Base-by-base conservation (phyloP, 2,329 filamentous ascomycete genomes). In the Diaporthe batatas region DNA sequence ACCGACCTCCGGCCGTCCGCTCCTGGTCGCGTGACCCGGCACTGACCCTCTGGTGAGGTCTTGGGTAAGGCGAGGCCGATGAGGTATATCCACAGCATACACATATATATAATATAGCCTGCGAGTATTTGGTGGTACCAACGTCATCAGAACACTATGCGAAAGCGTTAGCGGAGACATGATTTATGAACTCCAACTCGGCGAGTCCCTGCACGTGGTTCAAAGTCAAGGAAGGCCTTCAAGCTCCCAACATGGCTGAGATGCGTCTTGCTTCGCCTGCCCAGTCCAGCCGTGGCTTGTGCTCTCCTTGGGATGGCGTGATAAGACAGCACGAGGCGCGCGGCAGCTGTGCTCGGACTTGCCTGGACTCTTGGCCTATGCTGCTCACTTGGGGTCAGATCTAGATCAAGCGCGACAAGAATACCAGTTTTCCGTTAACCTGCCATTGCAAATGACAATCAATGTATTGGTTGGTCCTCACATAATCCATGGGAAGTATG, bases 21-120 rank as follows among this genome's bases (percentile, higher is more conserved):
- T 3, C 39, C 62, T 10, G 62, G 42, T 65, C 44, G 62, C 29
- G 62, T 65, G 62, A 65, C 62, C 34, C 42, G 62, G 44, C 44
- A 51, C 21, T 51, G 44, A 65, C n/a, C 44, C 25, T 36, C 34
- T 18, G 14, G 44, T 36, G 6, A 67, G 5, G 18, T n/a, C 21
- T 53, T 10, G 23, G 25, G 8, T 21, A 18, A n/a, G 32, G 14
- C 11, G 32, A 21, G 32, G 18, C 44, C 18, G 6, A 2, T 51
- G 12, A 14, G 36, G 25, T 25, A 36, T 49, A n/a, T 49, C n/a
- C 4, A 6, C 11, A 32, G 42, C 44, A 23, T 23, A 51, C n/a
- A n/a, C n/a, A n/a, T n/a, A n/a, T n/a, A n/a, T n/a, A n/a, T n/a
- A n/a, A n/a, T 29, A 29, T 29, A 29, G 44, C 29, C 44, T 65